Conservation (phyloP, 2,329 filamentous ascomycete genomes). For the Ceratocystis harringtonii region DNA sequence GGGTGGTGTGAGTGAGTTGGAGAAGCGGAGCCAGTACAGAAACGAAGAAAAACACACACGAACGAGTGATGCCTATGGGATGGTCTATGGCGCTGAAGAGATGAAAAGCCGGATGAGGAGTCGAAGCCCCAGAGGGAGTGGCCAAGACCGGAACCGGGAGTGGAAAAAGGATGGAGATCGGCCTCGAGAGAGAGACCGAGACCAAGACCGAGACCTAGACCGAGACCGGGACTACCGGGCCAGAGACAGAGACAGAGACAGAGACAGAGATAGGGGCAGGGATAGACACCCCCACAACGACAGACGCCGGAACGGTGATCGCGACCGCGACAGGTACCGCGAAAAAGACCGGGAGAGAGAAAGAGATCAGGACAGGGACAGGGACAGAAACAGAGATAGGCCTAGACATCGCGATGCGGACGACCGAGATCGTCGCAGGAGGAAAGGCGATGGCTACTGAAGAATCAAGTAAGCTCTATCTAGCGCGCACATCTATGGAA, state of each 20-base stretch:
- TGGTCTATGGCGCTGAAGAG: conserved; percentile 68
- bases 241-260: conserved; percentile 22
- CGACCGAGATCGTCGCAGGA: conserved; percentile 5
- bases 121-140: conserved; percentile 21
- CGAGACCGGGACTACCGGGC: conserved; percentile 18
- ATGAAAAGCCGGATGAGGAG: conserved; percentile 26
- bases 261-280: conserved; percentile 24
- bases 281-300: conserved; percentile 20
- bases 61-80: conserved; percentile 40
- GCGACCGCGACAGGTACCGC: conserved; percentile 22
- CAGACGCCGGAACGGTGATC: conserved; percentile 18
- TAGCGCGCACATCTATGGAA: no score
- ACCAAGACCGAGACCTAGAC: conserved; percentile 1
- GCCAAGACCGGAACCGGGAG: conserved; percentile 4
- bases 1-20: conserved; percentile 74
- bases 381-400: conserved; percentile 23
- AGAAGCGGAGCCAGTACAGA: conserved; percentile 82
- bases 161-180: conserved; percentile 18
- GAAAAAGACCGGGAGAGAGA: conserved; percentile 24
- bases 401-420: conserved; percentile 15
- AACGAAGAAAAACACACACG: conserved; percentile 37
- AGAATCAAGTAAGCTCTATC: not conserved
- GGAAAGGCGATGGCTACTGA: conserved; percentile 17
- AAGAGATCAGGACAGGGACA: conserved; percentile 21
- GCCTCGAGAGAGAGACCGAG: not conserved